Percentiles rank a stretch among this genome's conserved stretches.
These are phyloP conservation scores for Lactarius sp. DNA, from an alignment of 768 basidiomycete species.

Conservation along the genomic window DNA sequence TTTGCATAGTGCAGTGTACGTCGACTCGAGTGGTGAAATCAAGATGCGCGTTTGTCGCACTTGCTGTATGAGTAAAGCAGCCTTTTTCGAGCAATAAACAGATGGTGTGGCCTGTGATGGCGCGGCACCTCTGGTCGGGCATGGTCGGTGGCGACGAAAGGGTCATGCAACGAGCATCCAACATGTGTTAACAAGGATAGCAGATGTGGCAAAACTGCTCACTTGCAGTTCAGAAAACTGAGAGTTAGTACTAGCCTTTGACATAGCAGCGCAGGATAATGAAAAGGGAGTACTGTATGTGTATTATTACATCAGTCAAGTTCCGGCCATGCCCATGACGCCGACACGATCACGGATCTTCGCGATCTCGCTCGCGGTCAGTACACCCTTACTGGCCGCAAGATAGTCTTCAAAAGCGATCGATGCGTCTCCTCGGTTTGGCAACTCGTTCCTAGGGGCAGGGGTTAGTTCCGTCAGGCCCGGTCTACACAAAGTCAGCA, in stretches of 20 bases:
- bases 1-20: neutral
- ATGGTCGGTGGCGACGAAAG: neutral
- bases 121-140: neutral
- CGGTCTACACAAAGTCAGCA: neutral
- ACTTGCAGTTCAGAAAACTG: neutral
- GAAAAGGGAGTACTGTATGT: neutral
- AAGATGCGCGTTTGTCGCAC: neutral
- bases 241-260: neutral
- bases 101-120: neutral
- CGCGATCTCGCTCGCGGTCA: slow-evolving; percentile 85
- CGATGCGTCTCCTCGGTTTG: slow-evolving; percentile 56
- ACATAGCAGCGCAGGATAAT: neutral
- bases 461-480: slow-evolving; percentile 3
- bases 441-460: slow-evolving; percentile 52
- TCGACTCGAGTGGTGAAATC: neutral
- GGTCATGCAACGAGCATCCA: neutral
- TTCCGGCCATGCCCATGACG: slow-evolving; percentile 84
- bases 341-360: slow-evolving; percentile 88
- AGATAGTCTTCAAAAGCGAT: slow-evolving; percentile 85
- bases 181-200: neutral
- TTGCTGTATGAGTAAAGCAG: neutral
- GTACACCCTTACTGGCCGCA: slow-evolving; percentile 67
- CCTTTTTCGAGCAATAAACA: neutral
- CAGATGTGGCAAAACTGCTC: neutral
- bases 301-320: slow-evolving; percentile 32